Conservation (phyloP, 192 early-diverging fungal genomes). For the Backusella macrospora region DNA sequence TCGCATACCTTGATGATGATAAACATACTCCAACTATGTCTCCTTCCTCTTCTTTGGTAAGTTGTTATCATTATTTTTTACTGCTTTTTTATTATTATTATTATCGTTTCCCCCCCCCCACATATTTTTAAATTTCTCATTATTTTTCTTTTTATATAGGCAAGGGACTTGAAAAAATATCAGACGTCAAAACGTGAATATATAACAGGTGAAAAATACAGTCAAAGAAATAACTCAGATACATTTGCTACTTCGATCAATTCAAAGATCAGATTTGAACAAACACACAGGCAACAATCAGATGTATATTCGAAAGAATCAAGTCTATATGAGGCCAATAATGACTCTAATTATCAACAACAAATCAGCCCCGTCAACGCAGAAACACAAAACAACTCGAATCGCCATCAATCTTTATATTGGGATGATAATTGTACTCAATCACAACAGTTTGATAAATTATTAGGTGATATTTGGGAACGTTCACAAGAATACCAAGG, state of each 20-base stretch:
- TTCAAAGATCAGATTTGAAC: background rate
- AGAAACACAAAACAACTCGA: background rate
- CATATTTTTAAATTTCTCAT: background rate
- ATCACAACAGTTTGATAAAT: conserved; percentile 18
- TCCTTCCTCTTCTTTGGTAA: background rate
- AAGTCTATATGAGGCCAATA: no score
- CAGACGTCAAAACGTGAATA: background rate
- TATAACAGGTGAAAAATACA: background rate
- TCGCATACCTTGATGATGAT: background rate
- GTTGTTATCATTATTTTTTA: background rate
- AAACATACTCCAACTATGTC: background rate
- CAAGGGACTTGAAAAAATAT: background rate
- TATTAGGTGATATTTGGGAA: conserved; percentile 17
- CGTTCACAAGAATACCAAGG: conserved; percentile 17
- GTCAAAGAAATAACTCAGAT: background rate
- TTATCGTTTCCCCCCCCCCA: background rate
- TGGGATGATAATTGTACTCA: conserved; percentile 9
- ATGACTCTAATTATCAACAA: background rate
- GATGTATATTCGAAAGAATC: background rate
- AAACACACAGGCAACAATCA: background rate
- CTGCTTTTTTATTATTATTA: background rate
- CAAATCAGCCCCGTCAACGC: background rate
- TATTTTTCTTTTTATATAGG: background rate
- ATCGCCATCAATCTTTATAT: background rate
- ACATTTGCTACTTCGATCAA: background rate